Evolutionary conservation across 352 stramenopile species (phyloP).

Genomic region (Aphanomyces cochlioides): DNA sequence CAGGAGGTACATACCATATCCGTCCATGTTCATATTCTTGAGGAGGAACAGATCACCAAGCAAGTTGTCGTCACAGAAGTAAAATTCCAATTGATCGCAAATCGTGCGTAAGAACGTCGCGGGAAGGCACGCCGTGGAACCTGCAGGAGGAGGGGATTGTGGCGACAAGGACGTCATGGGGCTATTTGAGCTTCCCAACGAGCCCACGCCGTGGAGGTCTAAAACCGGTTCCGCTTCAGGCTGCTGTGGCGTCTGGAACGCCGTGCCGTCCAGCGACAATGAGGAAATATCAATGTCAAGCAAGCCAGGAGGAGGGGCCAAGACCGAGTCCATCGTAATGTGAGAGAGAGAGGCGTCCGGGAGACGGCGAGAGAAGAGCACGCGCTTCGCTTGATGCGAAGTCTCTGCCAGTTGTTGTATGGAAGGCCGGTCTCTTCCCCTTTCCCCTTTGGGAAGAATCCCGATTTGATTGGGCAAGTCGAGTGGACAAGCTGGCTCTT

Average conservation of each 20-base stretch:
- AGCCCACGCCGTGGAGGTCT: background rate
- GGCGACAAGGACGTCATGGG: background rate
- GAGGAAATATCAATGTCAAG: slow-evolving; percentile 23
- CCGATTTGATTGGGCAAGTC: background rate
- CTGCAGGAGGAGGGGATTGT: background rate
- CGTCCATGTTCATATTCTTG: slow-evolving; percentile 88
- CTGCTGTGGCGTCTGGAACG: background rate
- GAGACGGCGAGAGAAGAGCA: background rate
- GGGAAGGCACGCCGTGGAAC: slow-evolving; percentile 35
- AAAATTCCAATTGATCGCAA: slow-evolving; percentile 85
- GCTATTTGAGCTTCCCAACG: background rate
- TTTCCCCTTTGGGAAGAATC: background rate
- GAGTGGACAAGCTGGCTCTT: background rate
- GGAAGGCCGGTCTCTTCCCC: background rate
- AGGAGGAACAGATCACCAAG: slow-evolving; percentile 79
- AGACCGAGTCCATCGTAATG: slow-evolving; percentile 13
- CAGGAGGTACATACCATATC: slow-evolving; percentile 53
- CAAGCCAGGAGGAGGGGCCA: slow-evolving; percentile 7
- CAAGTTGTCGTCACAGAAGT: slow-evolving; percentile 87
- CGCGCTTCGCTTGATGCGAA: background rate
- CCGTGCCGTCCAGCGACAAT: slow-evolving; percentile 8
- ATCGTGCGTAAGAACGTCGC: slow-evolving; percentile 82
- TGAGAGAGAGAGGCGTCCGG: background rate
- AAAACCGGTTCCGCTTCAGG: slow-evolving; percentile 20
- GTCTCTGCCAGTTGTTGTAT: slow-evolving; percentile 1